These are phyloP conservation scores for Calvatia gigantea DNA, from an alignment of 768 basidiomycete genomes.

Conservation along the genomic window DNA sequence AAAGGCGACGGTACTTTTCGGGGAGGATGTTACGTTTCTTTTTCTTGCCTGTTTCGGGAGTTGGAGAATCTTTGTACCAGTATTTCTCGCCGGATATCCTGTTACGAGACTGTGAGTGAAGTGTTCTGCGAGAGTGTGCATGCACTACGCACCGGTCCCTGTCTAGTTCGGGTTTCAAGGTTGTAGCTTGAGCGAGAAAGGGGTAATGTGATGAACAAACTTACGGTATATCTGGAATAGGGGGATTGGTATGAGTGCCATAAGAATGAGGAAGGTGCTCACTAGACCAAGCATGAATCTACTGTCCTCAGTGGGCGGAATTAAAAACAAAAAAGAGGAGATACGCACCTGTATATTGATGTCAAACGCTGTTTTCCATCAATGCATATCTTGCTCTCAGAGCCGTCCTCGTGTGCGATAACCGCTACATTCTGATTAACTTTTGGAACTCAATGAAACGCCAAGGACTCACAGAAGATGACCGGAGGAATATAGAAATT, in stretches of 20 bases:
- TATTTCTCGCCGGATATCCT: conserved; percentile 43
- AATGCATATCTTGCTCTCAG: conserved; percentile 64
- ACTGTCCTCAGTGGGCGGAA: background rate
- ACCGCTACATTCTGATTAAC: conserved; percentile 32
- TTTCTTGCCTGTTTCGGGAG: conserved; percentile 14
- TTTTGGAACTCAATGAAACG: no score
- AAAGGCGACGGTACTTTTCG: conserved; percentile 51
- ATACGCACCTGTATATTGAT: conserved; percentile 60
- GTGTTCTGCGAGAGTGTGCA: background rate
- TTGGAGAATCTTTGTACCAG: conserved; percentile 40
- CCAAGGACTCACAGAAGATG: conserved; percentile 64
- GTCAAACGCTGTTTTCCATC: conserved; percentile 83
- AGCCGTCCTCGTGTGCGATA: conserved; percentile 53
- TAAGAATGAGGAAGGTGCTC: conserved; percentile 18
- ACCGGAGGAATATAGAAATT: conserved; percentile 66
- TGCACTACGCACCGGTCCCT: conserved; percentile 45
- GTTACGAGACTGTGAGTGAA: conserved; percentile 2
- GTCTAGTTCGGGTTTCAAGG: conserved; percentile 28
- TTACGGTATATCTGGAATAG: conserved; percentile 51
- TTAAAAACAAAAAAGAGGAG: background rate
- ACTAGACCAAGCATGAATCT: conserved; percentile 74
- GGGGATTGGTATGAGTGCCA: conserved; percentile 7
- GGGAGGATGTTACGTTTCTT: conserved; percentile 38
- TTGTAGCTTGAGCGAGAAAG: background rate
- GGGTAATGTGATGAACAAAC: conserved; percentile 6